Percentiles rank a stretch among this genome's conserved stretches.
phyloP scores from a whole-genome alignment of 257 asterid species.

The Linaria vulgaris region DNA sequence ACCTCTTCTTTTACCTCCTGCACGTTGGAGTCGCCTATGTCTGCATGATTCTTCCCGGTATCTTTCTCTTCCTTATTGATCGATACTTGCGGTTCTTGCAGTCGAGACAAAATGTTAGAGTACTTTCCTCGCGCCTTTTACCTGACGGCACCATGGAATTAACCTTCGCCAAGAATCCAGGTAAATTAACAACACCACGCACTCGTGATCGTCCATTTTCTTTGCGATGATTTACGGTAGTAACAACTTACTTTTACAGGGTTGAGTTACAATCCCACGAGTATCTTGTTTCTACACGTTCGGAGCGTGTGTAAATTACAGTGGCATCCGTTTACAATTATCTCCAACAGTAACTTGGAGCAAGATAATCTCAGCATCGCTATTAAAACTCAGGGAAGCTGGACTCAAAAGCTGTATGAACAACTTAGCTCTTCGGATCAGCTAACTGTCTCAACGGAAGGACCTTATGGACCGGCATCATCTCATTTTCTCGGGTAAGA shows the following conservation, averaged over 20 bases:
- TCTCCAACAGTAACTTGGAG: slow-evolving; percentile 40
- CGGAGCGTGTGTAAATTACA: slow-evolving; percentile 42
- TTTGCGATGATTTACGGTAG: neutral
- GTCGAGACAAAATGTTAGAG: slow-evolving; percentile 40
- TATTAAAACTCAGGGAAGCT: slow-evolving; percentile 35
- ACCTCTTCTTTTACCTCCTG: slow-evolving; percentile 53
- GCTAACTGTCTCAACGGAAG: slow-evolving; percentile 36
- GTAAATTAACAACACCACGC: slow-evolving; percentile 21
- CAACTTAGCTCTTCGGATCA: slow-evolving; percentile 34
- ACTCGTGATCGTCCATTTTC: neutral
- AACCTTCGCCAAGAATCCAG: slow-evolving; percentile 64
- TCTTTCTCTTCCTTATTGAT: slow-evolving; percentile 61
- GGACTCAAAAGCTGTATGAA: slow-evolving; percentile 37
- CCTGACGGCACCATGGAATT: slow-evolving; percentile 59
- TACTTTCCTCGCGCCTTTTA: slow-evolving; percentile 49
- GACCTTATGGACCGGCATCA: slow-evolving; percentile 48
- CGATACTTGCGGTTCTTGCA: slow-evolving; percentile 58
- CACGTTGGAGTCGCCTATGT: slow-evolving; percentile 67
- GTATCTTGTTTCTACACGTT: slow-evolving; percentile 34
- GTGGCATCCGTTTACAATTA: slow-evolving; percentile 49
- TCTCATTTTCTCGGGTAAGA: slow-evolving; percentile 34
- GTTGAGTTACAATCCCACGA: slow-evolving; percentile 33
- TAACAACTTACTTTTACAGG: slow-evolving; percentile 11
- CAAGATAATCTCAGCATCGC: slow-evolving; percentile 34
- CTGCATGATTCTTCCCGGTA: slow-evolving; percentile 66